Evolutionary conservation across 2,329 filamentous ascomycete genomes (phyloP), one percentile per base, ranked within the genome.

Genomic region (Claviceps sp.): DNA sequence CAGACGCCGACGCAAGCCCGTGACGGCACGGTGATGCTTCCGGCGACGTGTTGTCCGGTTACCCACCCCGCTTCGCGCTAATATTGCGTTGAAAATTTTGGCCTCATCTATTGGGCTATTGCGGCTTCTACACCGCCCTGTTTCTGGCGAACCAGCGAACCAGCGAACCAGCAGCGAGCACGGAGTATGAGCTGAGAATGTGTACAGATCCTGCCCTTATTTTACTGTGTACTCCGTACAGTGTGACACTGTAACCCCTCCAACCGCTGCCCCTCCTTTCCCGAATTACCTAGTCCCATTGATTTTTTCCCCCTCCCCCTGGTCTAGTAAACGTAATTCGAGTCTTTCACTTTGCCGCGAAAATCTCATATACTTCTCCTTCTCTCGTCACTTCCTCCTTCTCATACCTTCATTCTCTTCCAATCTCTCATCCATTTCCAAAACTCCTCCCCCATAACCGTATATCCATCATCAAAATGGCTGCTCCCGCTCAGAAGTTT

Each of bases 401-500:
- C 47, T 46, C 43, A 37, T 45, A 34, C 7, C 42, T 22, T 47
- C 51, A 50, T 46, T 47, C 50, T 49, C 20, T 42, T 43, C 29
- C 34, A 47, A 40, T 47, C 38, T 50, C 58, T 47, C 39, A 51
- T 29, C 46, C 48, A 51, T 49, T 48, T 53, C 55, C 54, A 50
- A 53, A 54, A 52, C 54, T 22, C 20, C 8, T 42, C 44, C 22
- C 50, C 50, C 53, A 46, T 29, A 52, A 57, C 54, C 49, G 16
- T 47, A 53, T 52, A 54, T 54, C 55, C 66, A 76, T 61, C 62
- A 82, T 50, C 50, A 52, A 26, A 47, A 54, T 83, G 79, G 71
- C 78, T 79, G 86, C 87, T 66, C 89, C 89, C 75, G 89, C 89
- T 69, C 76, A 84, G 73, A 91, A 87, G 75, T 94, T 88, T 85